phyloP scores from a whole-genome alignment of 768 basidiomycete species.

The Pisolithus sp. region DNA sequence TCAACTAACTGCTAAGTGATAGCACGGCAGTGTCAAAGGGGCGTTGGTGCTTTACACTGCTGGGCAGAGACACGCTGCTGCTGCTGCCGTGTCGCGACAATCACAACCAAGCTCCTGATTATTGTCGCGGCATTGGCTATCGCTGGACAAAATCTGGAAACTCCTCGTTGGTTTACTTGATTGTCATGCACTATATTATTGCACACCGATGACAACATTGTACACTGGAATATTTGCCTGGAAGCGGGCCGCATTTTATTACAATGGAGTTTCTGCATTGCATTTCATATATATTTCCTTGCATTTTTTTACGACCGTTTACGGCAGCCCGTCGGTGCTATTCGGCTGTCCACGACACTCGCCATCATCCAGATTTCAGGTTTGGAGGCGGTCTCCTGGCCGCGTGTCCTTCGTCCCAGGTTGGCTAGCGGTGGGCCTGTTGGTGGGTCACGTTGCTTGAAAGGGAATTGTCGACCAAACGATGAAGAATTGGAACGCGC shows the following conservation, averaged over 20 bases:
- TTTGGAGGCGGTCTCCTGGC: too few relatives aligned
- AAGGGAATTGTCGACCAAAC: slow-evolving; percentile 27
- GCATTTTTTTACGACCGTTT: too few relatives aligned
- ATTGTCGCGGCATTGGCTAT: slow-evolving; percentile 15
- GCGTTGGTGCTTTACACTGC: slow-evolving; percentile 64
- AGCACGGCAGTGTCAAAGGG: slow-evolving; percentile 60
- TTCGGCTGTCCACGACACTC: slow-evolving; percentile 32
- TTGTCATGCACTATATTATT: slow-evolving; percentile 31
- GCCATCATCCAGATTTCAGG: too few relatives aligned
- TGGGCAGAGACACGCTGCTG: slow-evolving; percentile 60
- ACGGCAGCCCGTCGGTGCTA: slow-evolving; percentile 17
- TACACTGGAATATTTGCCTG: slow-evolving; percentile 47
- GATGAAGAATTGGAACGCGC: slow-evolving; percentile 46
- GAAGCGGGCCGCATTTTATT: slow-evolving; percentile 53
- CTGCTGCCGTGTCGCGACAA: slow-evolving; percentile 44
- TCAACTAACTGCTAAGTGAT: not conserved
- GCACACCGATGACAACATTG: slow-evolving; percentile 25
- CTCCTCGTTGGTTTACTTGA: slow-evolving; percentile 31
- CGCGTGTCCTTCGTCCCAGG: slow-evolving; percentile 20
- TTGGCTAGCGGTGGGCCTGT: slow-evolving; percentile 37
- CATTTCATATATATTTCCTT: too few relatives aligned
- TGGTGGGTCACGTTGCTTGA: slow-evolving; percentile 11
- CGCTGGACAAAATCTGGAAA: slow-evolving; percentile 15
- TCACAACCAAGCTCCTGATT: slow-evolving; percentile 41
- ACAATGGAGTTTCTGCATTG: too few relatives aligned